Evolutionary conservation across 2,329 filamentous ascomycete genomes (phyloP), one percentile per base, ranked within the genome.

Genomic region (Alternaria longipes): DNA sequence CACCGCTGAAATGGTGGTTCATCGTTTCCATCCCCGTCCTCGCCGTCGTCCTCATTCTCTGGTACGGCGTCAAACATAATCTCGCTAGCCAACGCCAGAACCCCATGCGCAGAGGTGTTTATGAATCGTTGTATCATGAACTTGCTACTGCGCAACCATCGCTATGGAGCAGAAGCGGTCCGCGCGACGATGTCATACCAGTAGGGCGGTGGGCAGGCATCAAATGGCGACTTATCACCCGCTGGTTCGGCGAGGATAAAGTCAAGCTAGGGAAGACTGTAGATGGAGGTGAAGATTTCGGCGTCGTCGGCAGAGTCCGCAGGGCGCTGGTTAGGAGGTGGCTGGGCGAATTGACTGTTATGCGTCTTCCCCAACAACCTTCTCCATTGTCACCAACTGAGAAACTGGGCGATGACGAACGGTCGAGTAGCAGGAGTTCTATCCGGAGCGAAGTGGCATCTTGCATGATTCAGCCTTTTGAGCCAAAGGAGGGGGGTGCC

Each of bases 71-170:
- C 52, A 84, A 85, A 65, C 81, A 84, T 70, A 72, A 73, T 18
- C 74, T 83, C 4, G 76, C 81, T 11, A 72, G 74, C 8, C 75
- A 77, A 40, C 76, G 79, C 44, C 81, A 83, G 60, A 80, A 81
- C 8, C 81, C 82, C 0, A 80, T 83, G 46, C 79, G 81, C 41
- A 76, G 84, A 14, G 83, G 83, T 34, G 77, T 84, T 22, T 86
- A 85, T 67, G 84, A 86, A 65, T 71, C 78, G 5, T 79, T 86
- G 14, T 86, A 83, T 69, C 74, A 80, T 45, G 79, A 84, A 12
- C 77, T 86, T 24, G 78, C 83, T 5, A 77, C 75, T n/a, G 62
- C 73, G 3, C 79, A 84, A 55, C 82, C 84, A 1, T 60, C 72
- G 1, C 75, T 85, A 3, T 86, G 84, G 84, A 81, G 81, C 1